Conservation (phyloP, 2,329 filamentous ascomycete genomes). For the Apiospora marii region DNA sequence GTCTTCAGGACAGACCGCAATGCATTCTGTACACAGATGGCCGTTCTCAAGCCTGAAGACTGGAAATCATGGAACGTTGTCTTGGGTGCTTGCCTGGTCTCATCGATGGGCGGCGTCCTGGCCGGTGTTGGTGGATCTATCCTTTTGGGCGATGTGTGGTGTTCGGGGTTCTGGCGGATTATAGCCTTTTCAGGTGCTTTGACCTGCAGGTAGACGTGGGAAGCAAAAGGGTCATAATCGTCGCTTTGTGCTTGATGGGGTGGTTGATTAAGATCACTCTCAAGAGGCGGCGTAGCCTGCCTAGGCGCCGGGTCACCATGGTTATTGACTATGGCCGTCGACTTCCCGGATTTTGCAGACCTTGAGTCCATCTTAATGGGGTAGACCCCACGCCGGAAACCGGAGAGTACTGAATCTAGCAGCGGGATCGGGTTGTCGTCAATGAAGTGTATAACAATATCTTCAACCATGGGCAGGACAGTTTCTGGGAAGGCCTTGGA, state of each 20-base stretch:
- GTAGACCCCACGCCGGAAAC: neutral
- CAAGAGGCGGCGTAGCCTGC: constrained; percentile 2
- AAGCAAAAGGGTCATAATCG: constrained; percentile 55
- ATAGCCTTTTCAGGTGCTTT: constrained; percentile 4
- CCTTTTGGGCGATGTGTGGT: constrained; percentile 5
- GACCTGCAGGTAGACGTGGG: constrained; percentile 34
- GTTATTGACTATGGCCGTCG: neutral
- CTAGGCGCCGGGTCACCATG: neutral
- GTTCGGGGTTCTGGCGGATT: constrained; percentile 25
- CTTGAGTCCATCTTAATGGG: neutral
- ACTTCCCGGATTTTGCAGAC: neutral
- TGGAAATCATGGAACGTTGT: constrained; percentile 56
- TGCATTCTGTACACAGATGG: constrained; percentile 64
- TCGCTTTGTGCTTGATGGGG: neutral
- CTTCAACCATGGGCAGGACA: constrained; percentile 61
- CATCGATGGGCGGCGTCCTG: constrained; percentile 53
- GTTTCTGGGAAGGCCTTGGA: constrained; percentile 45
- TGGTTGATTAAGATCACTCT: neutral
- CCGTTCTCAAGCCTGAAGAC: constrained; percentile 51
- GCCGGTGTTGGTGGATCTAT: constrained; percentile 27
- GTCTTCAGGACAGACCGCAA: constrained; percentile 60
- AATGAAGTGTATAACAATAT: constrained; percentile 63
- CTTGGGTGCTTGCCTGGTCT: constrained; percentile 28
- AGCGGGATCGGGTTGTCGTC: constrained; percentile 29
- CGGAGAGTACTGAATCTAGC: neutral